A percentile compares a stretch with the other conserved stretches of the same genome.
Evolutionary conservation across 148 eudicot species (phyloP).

Genomic region (Bassia scoparia): DNA sequence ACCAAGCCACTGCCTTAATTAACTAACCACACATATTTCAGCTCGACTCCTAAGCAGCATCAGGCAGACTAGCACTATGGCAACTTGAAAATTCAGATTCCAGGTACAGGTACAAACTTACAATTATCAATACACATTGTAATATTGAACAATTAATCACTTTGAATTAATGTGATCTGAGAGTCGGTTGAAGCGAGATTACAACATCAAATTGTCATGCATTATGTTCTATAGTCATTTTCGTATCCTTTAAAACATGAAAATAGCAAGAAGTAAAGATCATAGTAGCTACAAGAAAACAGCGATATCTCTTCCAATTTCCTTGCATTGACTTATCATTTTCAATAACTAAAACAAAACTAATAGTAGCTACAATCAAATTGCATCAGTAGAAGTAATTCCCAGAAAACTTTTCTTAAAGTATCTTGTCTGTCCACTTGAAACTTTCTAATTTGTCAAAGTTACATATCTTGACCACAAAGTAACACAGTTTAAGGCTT

Average conservation of each 20-base stretch:
- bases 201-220: not conserved
- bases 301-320: not conserved
- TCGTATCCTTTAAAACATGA: not conserved
- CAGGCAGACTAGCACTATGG: not conserved
- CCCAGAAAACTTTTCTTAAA: slow-evolving; percentile 3
- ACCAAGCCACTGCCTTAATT: not conserved
- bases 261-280: not conserved
- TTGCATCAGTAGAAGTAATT: slow-evolving; percentile 11
- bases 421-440: slow-evolving; percentile 15
- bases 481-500: slow-evolving; percentile 27
- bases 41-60: not conserved
- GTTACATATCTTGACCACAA: slow-evolving; percentile 20
- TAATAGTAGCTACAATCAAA: not conserved
- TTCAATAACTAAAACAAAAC: not conserved
- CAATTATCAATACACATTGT: too few species aligned
- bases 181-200: not conserved
- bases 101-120: not conserved
- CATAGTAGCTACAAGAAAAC: too few species aligned
- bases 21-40: not conserved
- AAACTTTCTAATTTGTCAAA: not conserved
- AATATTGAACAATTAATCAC: not conserved
- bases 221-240: not conserved
- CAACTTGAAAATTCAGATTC: not conserved
- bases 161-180: not conserved
- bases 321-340: not conserved